Conservation (phyloP, 1,284 basidiomycete species). For the Cutaneotrichosporon curvatum region DNA sequence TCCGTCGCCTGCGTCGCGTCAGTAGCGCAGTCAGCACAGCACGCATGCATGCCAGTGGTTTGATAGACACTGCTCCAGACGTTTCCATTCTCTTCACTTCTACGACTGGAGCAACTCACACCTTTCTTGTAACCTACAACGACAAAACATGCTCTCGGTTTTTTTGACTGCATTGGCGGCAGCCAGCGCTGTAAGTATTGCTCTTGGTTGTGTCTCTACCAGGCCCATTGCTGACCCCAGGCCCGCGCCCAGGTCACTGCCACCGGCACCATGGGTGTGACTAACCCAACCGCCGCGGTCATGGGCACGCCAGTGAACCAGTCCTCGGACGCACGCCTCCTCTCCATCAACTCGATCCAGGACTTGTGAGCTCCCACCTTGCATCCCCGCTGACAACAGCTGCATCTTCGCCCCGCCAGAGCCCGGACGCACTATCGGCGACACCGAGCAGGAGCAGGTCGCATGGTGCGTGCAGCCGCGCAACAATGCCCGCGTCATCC, state of each 20-base stretch:
- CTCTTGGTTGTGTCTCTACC: not conserved
- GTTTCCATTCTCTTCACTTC: no score
- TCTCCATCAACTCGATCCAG: slow-evolving; percentile 44
- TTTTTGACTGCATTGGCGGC: not conserved
- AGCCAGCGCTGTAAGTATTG: slow-evolving; percentile 2
- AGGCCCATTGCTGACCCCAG: no score
- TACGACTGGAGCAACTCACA: no score
- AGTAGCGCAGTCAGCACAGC: no score
- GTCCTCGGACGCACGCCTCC: slow-evolving; percentile 41
- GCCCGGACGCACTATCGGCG: slow-evolving; percentile 46
- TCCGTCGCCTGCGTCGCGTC: no score
- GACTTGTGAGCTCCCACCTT: slow-evolving; percentile 32
- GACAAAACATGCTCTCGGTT: not conserved
- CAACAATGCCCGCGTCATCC: slow-evolving; percentile 51
- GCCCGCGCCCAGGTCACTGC: slow-evolving; percentile 41
- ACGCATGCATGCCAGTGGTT: no score
- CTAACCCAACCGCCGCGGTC: slow-evolving; percentile 37
- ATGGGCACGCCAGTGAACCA: slow-evolving; percentile 43
- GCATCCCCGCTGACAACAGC: slow-evolving; percentile 17
- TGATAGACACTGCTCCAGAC: no score
- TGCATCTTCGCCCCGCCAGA: slow-evolving; percentile 51
- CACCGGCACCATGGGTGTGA: slow-evolving; percentile 39
- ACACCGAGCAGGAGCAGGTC: slow-evolving; percentile 51
- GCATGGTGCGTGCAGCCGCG: slow-evolving; percentile 54
- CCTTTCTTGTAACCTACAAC: no score